Conservation (phyloP, 257 asterid genomes). For the Haberlea rhodopensis region DNA sequence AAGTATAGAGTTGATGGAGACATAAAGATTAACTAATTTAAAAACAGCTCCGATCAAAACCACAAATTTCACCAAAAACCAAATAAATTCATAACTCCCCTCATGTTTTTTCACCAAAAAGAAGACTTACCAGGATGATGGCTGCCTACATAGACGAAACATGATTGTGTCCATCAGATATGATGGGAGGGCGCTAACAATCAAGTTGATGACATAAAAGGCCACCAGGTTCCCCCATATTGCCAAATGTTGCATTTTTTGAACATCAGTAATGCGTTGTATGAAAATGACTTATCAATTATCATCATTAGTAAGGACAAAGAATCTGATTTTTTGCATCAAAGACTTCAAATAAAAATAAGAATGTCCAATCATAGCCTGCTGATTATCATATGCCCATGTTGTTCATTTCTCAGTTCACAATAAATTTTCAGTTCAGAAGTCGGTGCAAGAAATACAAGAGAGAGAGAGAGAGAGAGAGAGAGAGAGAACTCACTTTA, state of each 20-base stretch:
- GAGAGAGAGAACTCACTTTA: slow-evolving; percentile 64
- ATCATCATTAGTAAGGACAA: neutral
- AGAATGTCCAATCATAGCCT: neutral
- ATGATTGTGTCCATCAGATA: slow-evolving; percentile 82
- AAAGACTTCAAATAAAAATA: neutral
- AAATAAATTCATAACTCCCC: no score
- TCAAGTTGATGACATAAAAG: slow-evolving; percentile 83
- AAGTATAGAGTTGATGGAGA: no score
- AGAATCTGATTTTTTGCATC: neutral
- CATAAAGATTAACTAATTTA: no score
- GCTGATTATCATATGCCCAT: neutral
- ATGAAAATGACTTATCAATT: neutral
- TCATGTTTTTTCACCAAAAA: no score
- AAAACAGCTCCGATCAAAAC: no score
- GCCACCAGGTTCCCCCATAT: slow-evolving; percentile 96
- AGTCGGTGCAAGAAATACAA: no score
- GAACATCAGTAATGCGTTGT: slow-evolving; percentile 44
- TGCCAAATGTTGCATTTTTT: slow-evolving; percentile 91
- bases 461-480: slow-evolving; percentile 20
- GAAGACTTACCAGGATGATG: slow-evolving; percentile 85
- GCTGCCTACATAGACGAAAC: slow-evolving; percentile 90
- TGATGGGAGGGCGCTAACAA: slow-evolving; percentile 84
- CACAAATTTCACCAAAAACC: no score
- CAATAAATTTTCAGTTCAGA: no score
- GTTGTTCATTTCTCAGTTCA: no score